Conservation (phyloP, 495 filamentous ascomycete species). For the Aspergillus carlsbadensis region DNA sequence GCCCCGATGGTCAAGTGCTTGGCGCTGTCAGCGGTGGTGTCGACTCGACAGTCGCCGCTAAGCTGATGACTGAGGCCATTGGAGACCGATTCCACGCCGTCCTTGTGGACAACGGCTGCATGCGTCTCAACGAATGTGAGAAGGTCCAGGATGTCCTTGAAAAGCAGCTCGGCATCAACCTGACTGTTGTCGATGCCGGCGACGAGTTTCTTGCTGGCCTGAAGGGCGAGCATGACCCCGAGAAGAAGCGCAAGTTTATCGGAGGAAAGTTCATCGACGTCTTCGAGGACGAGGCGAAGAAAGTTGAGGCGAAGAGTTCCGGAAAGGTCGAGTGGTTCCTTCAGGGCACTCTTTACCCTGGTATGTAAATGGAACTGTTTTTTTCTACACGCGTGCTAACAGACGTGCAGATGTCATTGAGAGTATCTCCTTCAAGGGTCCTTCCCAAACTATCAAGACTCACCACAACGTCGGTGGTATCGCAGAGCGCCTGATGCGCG, state of each 20-base stretch:
- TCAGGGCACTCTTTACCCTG: conserved; percentile 78
- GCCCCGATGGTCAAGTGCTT: conserved; percentile 76
- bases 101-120: conserved; percentile 82
- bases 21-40: conserved; percentile 89
- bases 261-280: conserved; percentile 83
- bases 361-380: conserved; percentile 25
- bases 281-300: conserved; percentile 77
- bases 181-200: conserved; percentile 82
- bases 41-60: conserved; percentile 84
- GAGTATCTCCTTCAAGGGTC: conserved; percentile 78
- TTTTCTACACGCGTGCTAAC: conserved; percentile 12
- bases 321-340: conserved; percentile 77
- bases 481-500: conserved; percentile 51
- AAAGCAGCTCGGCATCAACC: conserved; percentile 80
- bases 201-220: conserved; percentile 72
- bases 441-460: conserved; percentile 78
- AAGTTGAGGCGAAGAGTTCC: conserved; percentile 65
- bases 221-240: conserved; percentile 76
- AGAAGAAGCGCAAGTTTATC: conserved; percentile 93
- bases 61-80: conserved; percentile 80
- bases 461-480: conserved; percentile 85
- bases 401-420: conserved; percentile 70
- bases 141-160: conserved; percentile 73
- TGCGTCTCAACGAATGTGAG: conserved; percentile 83
- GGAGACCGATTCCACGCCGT: conserved; percentile 88